These are phyloP conservation scores for Pythium utonaiense DNA, from an alignment of 352 stramenopile species.

Conservation along the genomic window DNA sequence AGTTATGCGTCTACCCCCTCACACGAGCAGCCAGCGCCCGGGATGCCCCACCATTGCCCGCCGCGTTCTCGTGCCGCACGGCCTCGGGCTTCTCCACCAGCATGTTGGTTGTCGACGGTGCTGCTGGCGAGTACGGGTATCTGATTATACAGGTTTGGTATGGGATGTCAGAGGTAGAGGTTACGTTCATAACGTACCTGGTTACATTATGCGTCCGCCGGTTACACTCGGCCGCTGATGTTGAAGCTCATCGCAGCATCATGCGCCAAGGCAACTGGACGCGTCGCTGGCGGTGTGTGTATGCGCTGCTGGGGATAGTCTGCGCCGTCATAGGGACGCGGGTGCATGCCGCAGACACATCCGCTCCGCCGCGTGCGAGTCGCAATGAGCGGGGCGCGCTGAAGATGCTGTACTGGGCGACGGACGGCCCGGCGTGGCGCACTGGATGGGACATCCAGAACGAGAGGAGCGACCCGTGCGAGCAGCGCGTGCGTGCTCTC, in stretches of 20 bases:
- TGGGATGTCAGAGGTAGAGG: background rate
- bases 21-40: background rate
- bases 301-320: slow-evolving; percentile 1
- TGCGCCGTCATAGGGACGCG: background rate
- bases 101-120: slow-evolving; percentile 33
- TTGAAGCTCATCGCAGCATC: background rate
- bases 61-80: slow-evolving; percentile 73
- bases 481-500: slow-evolving; percentile 32
- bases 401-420: slow-evolving; percentile 65
- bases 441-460: slow-evolving; percentile 64
- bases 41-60: slow-evolving; percentile 43
- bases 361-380: slow-evolving; percentile 14
- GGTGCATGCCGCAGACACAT: background rate
- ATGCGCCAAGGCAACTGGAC: background rate
- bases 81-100: slow-evolving; percentile 77
- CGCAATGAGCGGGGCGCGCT: slow-evolving; percentile 57
- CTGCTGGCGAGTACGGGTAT: slow-evolving; percentile 8
- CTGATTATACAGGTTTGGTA: background rate
- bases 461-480: slow-evolving; percentile 57
- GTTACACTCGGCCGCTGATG: background rate
- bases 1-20: background rate
- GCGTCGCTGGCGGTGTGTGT: background rate
- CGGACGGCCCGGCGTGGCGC: slow-evolving; percentile 44
- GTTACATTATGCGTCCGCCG: too few relatives aligned
- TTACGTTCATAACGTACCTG: too few relatives aligned